A percentile compares a stretch with the other conserved stretches of the same genome.
These are phyloP conservation scores for Saccharomyces hybrid DNA, from an alignment of 1,139 yeast genomes.

Conservation along the genomic window DNA sequence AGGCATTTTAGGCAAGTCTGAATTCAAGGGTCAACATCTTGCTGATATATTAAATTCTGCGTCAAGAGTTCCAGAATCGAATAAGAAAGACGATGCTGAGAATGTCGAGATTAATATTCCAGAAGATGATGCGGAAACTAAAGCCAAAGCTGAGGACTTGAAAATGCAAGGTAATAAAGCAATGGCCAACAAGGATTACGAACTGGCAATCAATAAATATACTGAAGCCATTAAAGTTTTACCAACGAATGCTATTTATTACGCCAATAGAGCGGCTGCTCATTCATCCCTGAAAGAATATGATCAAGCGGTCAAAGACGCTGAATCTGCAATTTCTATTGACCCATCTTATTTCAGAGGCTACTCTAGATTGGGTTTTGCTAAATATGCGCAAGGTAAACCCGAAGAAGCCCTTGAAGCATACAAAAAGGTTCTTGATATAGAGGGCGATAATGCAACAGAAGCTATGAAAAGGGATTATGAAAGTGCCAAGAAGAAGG, in stretches of 20 bases:
- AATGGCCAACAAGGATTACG: constrained; percentile 72
- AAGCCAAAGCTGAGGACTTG: constrained; percentile 70
- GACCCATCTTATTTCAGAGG: constrained; percentile 85
- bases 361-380: constrained; percentile 90
- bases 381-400: constrained; percentile 83
- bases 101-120: constrained; percentile 40
- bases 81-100: constrained; percentile 7
- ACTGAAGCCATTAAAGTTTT: constrained; percentile 71
- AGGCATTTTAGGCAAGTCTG: constrained; percentile 29
- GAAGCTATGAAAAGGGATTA: constrained; percentile 91
- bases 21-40: constrained; percentile 45
- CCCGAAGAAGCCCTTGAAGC: constrained; percentile 87
- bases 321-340: constrained; percentile 66
- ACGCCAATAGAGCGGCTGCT: constrained; percentile 96
- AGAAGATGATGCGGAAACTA: constrained; percentile 40
- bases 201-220: constrained; percentile 65
- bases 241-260: constrained; percentile 71
- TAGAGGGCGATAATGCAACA: constrained; percentile 77
- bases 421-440: constrained; percentile 75
- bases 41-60: constrained; percentile 37
- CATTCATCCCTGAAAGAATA: constrained; percentile 71
- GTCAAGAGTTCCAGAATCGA: not conserved
- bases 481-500: constrained; percentile 85
- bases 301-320: constrained; percentile 74
- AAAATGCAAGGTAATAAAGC: constrained; percentile 86